Conservation (phyloP, 176 grass and related monocot species). For the Oryza punctata region DNA sequence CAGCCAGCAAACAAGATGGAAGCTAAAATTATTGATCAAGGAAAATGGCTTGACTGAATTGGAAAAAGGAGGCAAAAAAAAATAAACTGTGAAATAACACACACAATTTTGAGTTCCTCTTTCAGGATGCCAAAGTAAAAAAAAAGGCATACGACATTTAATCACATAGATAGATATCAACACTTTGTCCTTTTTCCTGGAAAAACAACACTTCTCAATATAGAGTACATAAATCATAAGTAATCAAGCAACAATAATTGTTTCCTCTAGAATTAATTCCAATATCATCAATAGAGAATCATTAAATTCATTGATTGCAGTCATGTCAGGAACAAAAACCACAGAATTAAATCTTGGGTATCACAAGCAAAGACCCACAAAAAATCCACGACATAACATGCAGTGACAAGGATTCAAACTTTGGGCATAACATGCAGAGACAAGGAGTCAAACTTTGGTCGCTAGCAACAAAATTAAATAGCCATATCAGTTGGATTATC, state of each 20-base stretch:
- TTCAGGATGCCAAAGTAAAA: conserved; percentile 6
- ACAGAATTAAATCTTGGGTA: not conserved
- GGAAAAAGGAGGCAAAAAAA: not conserved
- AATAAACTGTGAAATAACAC: not conserved
- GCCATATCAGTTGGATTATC: conserved; percentile 1
- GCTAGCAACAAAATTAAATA: not conserved
- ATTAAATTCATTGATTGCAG: not conserved
- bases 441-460: too few species aligned
- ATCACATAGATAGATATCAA: not conserved
- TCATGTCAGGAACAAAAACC: not conserved
- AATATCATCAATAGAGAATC: not conserved
- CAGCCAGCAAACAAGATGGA: not conserved
- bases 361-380: not conserved
- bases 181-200: not conserved
- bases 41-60: not conserved
- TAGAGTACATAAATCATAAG: not conserved
- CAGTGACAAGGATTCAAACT: not conserved
- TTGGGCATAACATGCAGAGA: not conserved
- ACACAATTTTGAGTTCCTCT: not conserved
- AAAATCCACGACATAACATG: not conserved
- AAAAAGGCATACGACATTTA: not conserved
- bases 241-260: not conserved
- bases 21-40: not conserved
- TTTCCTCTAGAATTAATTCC: not conserved
- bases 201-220: not conserved